Evolutionary conservation across 441 rosid genomes (phyloP).

Genomic region (Macaranga tanarius): DNA sequence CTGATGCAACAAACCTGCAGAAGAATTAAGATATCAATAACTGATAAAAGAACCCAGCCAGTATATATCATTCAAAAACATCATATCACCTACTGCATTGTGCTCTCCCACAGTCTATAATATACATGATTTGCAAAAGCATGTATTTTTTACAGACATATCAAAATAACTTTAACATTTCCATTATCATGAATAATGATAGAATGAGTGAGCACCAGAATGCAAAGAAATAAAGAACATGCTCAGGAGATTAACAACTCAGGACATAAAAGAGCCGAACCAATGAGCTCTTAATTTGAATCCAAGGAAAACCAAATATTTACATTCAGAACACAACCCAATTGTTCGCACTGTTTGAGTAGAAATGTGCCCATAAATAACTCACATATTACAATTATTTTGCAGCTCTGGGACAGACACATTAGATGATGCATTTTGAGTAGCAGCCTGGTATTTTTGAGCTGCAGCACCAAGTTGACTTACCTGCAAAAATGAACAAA

Average conservation of each 20-base stretch:
- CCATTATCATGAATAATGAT: neutral
- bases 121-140: neutral
- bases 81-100: neutral
- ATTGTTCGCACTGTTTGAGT: neutral
- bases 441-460: constrained; percentile 84
- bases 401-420: constrained; percentile 80
- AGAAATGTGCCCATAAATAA: constrained; percentile 10
- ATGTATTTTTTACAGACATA: neutral
- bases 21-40: constrained; percentile 26
- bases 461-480: constrained; percentile 93
- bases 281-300: neutral
- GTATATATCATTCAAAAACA: constrained; percentile 3
- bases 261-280: constrained; percentile 5
- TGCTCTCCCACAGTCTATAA: neutral
- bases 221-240: neutral
- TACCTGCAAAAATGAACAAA: constrained; percentile 47
- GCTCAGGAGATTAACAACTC: neutral
- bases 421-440: constrained; percentile 84
- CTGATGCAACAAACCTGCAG: constrained; percentile 88
- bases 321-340: neutral
- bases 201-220: neutral
- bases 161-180: neutral
- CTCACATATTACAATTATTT: constrained; percentile 89
- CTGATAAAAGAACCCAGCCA: constrained; percentile 9
- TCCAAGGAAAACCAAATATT: neutral